These are phyloP conservation scores for Eruca vesicaria DNA, from an alignment of 441 rosid species.

Conservation along the genomic window DNA sequence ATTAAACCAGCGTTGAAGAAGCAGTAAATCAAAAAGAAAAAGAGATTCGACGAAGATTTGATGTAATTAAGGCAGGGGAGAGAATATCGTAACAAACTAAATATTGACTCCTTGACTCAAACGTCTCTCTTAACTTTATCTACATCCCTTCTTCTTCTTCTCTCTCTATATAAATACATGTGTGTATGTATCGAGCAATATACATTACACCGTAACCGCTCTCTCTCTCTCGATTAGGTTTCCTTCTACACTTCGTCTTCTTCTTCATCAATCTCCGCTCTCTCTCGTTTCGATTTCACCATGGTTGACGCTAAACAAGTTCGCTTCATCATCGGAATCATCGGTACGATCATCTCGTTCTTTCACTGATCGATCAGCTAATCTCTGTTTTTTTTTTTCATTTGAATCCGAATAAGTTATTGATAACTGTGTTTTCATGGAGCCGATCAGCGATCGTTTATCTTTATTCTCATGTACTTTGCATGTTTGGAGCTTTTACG, in stretches of 20 bases:
- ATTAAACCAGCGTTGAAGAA: conserved; percentile 7
- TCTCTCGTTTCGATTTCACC: not conserved
- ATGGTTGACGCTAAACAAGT: conserved; percentile 30
- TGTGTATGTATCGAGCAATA: not conserved
- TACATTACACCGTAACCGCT: conserved; percentile 1
- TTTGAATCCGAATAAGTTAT: not conserved
- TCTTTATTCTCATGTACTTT: not conserved
- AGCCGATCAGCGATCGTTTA: not conserved
- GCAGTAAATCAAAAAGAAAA: not conserved
- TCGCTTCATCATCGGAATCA: conserved; percentile 40
- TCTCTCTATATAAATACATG: not conserved
- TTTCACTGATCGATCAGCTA: not conserved
- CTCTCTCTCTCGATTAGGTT: conserved; percentile 19
- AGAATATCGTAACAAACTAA: conserved; percentile 14
- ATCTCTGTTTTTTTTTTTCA: not conserved
- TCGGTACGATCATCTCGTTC: conserved; percentile 34
- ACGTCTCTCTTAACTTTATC: conserved; percentile 31
- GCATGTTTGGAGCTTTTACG: not conserved
- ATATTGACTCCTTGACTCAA: conserved; percentile 29
- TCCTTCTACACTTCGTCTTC: conserved; percentile 15
- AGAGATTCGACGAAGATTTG: not conserved
- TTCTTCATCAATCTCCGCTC: conserved; percentile 6
- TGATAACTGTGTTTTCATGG: not conserved
- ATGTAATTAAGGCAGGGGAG: not conserved
- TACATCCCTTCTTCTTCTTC: not conserved